phyloP scores from a whole-genome alignment of 2,329 filamentous ascomycete species.

The Coniochaeta prunicola region DNA sequence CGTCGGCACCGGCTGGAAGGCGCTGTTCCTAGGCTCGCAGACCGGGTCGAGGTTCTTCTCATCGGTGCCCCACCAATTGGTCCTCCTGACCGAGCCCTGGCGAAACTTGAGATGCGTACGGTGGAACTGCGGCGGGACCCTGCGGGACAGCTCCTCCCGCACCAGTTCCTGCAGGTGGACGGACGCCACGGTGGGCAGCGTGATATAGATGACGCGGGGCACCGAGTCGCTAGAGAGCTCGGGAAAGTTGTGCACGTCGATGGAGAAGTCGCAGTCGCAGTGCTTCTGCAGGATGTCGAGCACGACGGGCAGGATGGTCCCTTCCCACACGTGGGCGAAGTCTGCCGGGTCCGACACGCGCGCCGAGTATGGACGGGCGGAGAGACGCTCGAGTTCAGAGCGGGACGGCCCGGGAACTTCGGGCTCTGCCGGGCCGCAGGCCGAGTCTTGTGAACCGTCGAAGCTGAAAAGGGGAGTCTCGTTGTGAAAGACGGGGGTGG shows the following conservation, averaged over 20 bases:
- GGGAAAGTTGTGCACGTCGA: constrained; percentile 11
- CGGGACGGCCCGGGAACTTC: neutral
- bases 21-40: constrained; percentile 7
- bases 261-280: constrained; percentile 7
- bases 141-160: neutral
- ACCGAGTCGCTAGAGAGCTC: constrained; percentile 5
- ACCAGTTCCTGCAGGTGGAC: constrained; percentile 3
- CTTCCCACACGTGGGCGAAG: constrained; percentile 9
- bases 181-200: neutral
- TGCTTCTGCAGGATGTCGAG: constrained; percentile 4
- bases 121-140: constrained; percentile 4
- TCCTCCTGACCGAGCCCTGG: constrained; percentile 2
- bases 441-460: neutral
- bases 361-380: constrained; percentile 3
- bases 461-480: neutral
- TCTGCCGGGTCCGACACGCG: constrained; percentile 3
- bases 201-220: constrained; percentile 9
- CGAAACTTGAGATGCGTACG: constrained; percentile 6
- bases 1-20: constrained; percentile 4
- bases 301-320: constrained; percentile 1
- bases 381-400: constrained; percentile 2
- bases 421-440: neutral
- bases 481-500: neutral
- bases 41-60: constrained; percentile 2
- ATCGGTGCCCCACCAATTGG: constrained; percentile 1